Evolutionary conservation across 2,329 filamentous ascomycete species (phyloP), one percentile per base, ranked within the genome.

Genomic region (Botryotinia calthae): DNA sequence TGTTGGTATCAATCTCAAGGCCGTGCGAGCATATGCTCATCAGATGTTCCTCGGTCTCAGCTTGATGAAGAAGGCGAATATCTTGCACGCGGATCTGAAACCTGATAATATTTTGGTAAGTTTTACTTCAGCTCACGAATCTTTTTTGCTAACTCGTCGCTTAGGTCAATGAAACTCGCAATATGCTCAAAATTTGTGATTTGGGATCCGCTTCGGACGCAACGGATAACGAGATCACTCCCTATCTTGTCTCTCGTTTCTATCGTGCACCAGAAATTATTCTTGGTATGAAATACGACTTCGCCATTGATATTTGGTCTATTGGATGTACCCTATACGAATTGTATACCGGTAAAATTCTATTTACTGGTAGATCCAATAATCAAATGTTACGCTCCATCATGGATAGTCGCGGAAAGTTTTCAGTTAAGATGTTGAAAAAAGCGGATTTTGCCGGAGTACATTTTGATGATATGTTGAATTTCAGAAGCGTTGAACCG

Each of bases 211-310:
- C 96, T 42, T 95, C 95, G 73, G 93, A 97, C 79, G 90, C 92
- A 71, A 92, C 93, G 20, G 96, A 99, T 73, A 96, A 93, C 76
- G 94, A 97, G 79, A 92, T 97, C 75, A 97, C 94, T 0, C 94
- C 94, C 20, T 98, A 98, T 80, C 90, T 99, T 1, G 94, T 98
- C 80, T 98, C 94, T 84, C 91, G 97, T 72, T 99, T 98, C 83
- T 99, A 99, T 82, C 92, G 96, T 74, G 96, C 96, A 5, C 96
- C 97, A 2, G 96, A 99, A 84, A 94, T 99, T 80, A 97, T 99
- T 75, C 87, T 99, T 5, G 96, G 96, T n/a, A 95, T 98, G 85
- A 92, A 93, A 16, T 97, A 97, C 81, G 94, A 97, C 81, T 97
- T 95, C 81, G 91, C 92, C 12, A 93, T 98, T 76, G 96, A 99